These are phyloP conservation scores for Saccharomycopsis hybrid DNA, from an alignment of 1,139 yeast genomes.

Conservation along the genomic window DNA sequence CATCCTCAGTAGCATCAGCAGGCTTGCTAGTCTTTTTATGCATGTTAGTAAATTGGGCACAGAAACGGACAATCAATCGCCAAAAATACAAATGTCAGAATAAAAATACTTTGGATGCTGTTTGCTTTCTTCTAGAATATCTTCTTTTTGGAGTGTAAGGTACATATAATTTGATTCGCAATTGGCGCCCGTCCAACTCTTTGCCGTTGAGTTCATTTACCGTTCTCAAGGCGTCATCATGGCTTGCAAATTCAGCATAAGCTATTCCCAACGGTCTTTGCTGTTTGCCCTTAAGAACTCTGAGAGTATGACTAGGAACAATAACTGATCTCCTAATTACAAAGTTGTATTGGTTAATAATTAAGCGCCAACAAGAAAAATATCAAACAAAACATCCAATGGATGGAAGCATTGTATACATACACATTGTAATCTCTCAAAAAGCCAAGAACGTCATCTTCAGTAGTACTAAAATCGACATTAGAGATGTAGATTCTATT, in stretches of 20 bases:
- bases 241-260: constrained; percentile 51
- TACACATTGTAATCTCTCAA: constrained; percentile 25
- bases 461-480: constrained; percentile 38
- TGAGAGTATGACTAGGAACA: constrained; percentile 50
- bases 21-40: not conserved
- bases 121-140: not conserved
- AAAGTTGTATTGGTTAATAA: not conserved
- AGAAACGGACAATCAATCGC: too few relatives aligned
- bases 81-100: too few relatives aligned
- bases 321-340: constrained; percentile 36
- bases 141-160: constrained; percentile 33
- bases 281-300: constrained; percentile 35
- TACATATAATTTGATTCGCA: constrained; percentile 35
- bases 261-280: constrained; percentile 56
- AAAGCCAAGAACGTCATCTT: constrained; percentile 37
- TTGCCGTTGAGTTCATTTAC: constrained; percentile 37
- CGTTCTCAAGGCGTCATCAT: constrained; percentile 45
- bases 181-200: constrained; percentile 34
- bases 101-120: not conserved
- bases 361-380: not conserved
- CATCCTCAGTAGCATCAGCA: not conserved
- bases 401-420: not conserved
- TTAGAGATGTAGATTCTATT: constrained; percentile 35
- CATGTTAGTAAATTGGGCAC: too few relatives aligned
- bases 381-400: not conserved